These are phyloP conservation scores for Austroboletus niveus DNA, from an alignment of 1,284 basidiomycete species.

Conservation along the genomic window DNA sequence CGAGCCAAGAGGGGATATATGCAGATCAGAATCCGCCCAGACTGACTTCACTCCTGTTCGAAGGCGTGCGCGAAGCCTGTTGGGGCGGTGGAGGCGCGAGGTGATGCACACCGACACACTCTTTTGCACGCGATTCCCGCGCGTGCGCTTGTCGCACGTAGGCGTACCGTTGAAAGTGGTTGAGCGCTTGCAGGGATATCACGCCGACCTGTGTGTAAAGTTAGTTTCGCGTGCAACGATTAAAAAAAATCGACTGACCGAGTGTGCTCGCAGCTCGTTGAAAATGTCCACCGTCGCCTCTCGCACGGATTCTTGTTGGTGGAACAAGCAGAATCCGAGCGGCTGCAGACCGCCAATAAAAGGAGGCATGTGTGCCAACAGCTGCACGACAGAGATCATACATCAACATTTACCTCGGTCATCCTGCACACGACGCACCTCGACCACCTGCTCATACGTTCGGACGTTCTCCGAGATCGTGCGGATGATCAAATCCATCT, in stretches of 20 bases:
- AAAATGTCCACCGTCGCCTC: constrained; percentile 83
- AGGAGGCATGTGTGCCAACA: constrained; percentile 75
- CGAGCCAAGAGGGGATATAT: neutral
- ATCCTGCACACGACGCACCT: constrained; percentile 51
- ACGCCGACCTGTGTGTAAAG: constrained; percentile 72
- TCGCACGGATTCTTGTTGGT: constrained; percentile 74
- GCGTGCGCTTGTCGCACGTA: constrained; percentile 74
- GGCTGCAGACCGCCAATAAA: constrained; percentile 84
- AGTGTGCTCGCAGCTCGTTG: constrained; percentile 70
- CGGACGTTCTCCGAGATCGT: constrained; percentile 68
- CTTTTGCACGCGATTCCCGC: constrained; percentile 46
- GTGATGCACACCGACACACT: constrained; percentile 31
- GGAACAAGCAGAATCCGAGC: constrained; percentile 87
- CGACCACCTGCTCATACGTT: constrained; percentile 85
- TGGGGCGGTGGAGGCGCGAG: constrained; percentile 33
- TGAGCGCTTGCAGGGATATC: constrained; percentile 80
- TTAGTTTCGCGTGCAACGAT: constrained; percentile 4
- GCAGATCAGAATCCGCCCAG: constrained; percentile 35
- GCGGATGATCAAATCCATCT: constrained; percentile 76
- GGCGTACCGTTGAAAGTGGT: constrained; percentile 89
- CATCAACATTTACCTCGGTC: neutral
- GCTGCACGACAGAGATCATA: constrained; percentile 42
- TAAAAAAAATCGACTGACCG: constrained; percentile 48
- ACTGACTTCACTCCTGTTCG: constrained; percentile 50
- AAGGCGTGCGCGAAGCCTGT: constrained; percentile 40